Evolutionary conservation across 2,329 filamentous ascomycete genomes (phyloP).

Genomic region (Bipolaris cookei): DNA sequence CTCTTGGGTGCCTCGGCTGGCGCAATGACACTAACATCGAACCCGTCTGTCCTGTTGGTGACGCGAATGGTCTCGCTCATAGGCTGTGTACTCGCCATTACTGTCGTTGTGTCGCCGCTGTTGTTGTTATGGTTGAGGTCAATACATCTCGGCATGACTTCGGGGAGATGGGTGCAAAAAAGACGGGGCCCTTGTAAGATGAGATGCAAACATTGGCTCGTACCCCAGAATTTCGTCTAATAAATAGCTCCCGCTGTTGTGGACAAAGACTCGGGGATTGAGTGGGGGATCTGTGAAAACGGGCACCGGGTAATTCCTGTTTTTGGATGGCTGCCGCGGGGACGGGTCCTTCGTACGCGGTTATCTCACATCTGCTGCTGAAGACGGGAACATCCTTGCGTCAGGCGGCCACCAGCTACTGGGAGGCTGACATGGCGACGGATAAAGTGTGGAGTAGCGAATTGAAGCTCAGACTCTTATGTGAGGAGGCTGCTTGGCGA

Average conservation of each 20-base stretch:
- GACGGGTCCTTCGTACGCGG: slow-evolving; percentile 15
- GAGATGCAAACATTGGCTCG: slow-evolving; percentile 4
- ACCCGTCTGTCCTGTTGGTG: slow-evolving; percentile 28
- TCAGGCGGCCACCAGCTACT: slow-evolving; percentile 4
- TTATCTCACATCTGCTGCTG: neutral
- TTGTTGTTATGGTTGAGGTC: neutral
- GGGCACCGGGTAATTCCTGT: slow-evolving; percentile 37
- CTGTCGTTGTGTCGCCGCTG: neutral
- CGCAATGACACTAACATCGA: slow-evolving; percentile 40
- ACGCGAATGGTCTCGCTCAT: slow-evolving; percentile 29
- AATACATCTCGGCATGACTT: slow-evolving; percentile 4
- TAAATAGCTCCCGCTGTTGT: slow-evolving; percentile 29
- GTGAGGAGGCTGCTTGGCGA: neutral
- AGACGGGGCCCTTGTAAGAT: slow-evolving; percentile 12
- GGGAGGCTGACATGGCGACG: neutral
- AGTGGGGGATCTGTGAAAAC: slow-evolving; percentile 14
- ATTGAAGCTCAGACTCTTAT: slow-evolving; percentile 1
- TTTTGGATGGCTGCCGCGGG: slow-evolving; percentile 34
- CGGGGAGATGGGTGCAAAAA: slow-evolving; percentile 7
- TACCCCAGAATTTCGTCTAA: slow-evolving; percentile 24
- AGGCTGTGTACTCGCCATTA: slow-evolving; percentile 29
- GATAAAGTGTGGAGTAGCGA: slow-evolving; percentile 2
- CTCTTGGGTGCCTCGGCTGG: slow-evolving; percentile 44
- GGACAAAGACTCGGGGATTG: slow-evolving; percentile 22
- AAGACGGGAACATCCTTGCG: slow-evolving; percentile 8